Evolutionary conservation across 2,329 filamentous ascomycete genomes (phyloP).

Genomic region (Ophiostoma angusticollis): DNA sequence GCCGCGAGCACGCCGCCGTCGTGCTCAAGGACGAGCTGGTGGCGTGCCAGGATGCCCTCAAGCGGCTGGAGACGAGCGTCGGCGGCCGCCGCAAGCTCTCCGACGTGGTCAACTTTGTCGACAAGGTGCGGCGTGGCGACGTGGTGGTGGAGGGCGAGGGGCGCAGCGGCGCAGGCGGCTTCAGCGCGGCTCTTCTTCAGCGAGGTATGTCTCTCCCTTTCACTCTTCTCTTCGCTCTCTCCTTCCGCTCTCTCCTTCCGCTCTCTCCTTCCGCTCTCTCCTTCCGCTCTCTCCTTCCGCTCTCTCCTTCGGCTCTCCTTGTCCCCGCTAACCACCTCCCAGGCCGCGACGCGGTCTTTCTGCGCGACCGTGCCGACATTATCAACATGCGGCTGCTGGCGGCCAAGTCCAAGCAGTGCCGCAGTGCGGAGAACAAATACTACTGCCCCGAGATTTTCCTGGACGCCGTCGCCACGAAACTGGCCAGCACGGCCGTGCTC

Average conservation of each 20-base stretch:
- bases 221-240: background rate
- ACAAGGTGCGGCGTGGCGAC: slow-evolving; percentile 78
- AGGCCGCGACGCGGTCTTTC: slow-evolving; percentile 89
- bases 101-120: slow-evolving; percentile 84
- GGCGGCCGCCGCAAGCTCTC: slow-evolving; percentile 74
- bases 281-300: background rate
- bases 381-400: slow-evolving; percentile 82
- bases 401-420: slow-evolving; percentile 82
- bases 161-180: slow-evolving; percentile 77
- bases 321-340: slow-evolving; percentile 17
- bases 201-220: slow-evolving; percentile 46
- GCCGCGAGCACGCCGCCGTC: slow-evolving; percentile 66
- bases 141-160: slow-evolving; percentile 74
- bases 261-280: slow-evolving; percentile 1
- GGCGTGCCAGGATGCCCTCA: slow-evolving; percentile 69
- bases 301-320: background rate
- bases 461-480: slow-evolving; percentile 90
- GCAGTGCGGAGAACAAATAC: slow-evolving; percentile 77
- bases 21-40: slow-evolving; percentile 79
- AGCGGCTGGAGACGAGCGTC: slow-evolving; percentile 60
- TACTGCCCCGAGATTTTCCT: slow-evolving; percentile 94
- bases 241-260: background rate
- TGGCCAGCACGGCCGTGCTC: slow-evolving; percentile 86
- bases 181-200: slow-evolving; percentile 72
- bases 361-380: slow-evolving; percentile 80